Evolutionary conservation across 257 asterid genomes (phyloP).

Genomic region (Buddleja alternifolia): DNA sequence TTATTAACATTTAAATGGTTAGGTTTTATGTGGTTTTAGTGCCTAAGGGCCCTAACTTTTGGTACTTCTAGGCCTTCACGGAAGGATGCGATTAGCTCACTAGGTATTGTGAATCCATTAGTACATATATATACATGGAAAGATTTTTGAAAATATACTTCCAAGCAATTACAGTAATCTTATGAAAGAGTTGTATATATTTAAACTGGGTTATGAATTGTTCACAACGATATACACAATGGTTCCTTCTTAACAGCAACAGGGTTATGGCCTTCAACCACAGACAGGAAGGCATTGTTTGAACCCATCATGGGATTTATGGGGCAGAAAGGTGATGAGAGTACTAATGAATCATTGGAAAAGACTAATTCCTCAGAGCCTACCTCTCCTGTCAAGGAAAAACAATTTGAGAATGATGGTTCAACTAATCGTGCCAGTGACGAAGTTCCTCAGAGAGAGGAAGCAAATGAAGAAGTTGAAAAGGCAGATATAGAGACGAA

Average conservation of each 20-base stretch:
- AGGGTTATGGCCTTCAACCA: conserved; percentile 56
- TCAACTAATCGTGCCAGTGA: conserved; percentile 36
- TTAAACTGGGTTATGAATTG: background rate
- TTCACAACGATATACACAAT: conserved; percentile 1
- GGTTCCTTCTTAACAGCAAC: conserved; percentile 37
- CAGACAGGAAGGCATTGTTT: conserved; percentile 47
- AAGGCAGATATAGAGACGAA: conserved; percentile 37
- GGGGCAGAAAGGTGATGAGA: conserved; percentile 53
- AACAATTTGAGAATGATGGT: conserved; percentile 37
- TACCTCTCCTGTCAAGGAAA: conserved; percentile 42
- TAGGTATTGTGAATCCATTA: background rate
- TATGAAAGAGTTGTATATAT: background rate
- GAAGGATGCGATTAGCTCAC: background rate
- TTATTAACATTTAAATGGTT: background rate
- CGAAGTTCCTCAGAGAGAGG: conserved; percentile 34
- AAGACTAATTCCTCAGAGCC: conserved; percentile 38
- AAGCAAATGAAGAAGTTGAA: conserved; percentile 41
- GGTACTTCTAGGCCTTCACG: background rate
- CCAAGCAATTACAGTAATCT: background rate
- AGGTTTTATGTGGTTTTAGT: background rate
- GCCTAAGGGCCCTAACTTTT: conserved; percentile 2
- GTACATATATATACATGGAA: background rate
- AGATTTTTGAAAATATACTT: background rate
- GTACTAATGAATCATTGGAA: conserved; percentile 38
- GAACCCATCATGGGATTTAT: conserved; percentile 60